Base-by-base conservation (phyloP, 2,329 filamentous ascomycete genomes). In the Neopestalotiopsis sp. region DNA sequence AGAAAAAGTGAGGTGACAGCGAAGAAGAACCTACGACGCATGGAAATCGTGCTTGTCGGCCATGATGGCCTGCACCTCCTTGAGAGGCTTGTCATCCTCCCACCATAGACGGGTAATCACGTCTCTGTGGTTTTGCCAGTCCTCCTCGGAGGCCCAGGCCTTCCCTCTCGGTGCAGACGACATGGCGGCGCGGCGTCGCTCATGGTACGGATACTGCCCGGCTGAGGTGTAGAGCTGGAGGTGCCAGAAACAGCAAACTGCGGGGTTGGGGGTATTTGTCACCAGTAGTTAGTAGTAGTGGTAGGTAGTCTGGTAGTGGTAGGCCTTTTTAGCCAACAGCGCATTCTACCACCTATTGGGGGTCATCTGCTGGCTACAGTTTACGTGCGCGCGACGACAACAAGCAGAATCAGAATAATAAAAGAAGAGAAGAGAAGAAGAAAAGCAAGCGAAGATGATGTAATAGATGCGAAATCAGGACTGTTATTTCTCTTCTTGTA, bases 61-160 rank as follows among this genome's bases (percentile, higher is more conserved):
- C 68, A 70, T 70, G 57, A 68, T 70, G 28, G 45, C 63, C 20
- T 67, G 57, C 6, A 70, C 66, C 42, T 70, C 68, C 56, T 63
- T 66, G 24, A 70, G 30, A 17, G 68, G 63, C 28, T 67, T 61
- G 57, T 68, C 66, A 13, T 70, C 66, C 10, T 65, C 68, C 66
- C 61, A 68, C 30, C 61, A 70, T n/a, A 68, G 57, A 13, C 57
- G 66, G 2, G 66, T 61, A 56, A 70, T 70, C 49, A 56, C 65
- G n/a, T 70, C 66, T 32, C 61, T 59, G 42, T 66, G 66, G 24
- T 20, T 62, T 30, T 68, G 66, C 68, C 68, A 70, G 42, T 70
- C 68, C 17, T 68, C 59, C 20, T 61, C 45, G 61, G 65, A 64
- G 53, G 68, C 68, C 68, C 68, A 69, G 24, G 68, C 65, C 30